Percentiles rank a stretch among this genome's conserved stretches.
Conservation (phyloP, 805 yeast genomes). For the Naumovozyma castellii region DNA sequence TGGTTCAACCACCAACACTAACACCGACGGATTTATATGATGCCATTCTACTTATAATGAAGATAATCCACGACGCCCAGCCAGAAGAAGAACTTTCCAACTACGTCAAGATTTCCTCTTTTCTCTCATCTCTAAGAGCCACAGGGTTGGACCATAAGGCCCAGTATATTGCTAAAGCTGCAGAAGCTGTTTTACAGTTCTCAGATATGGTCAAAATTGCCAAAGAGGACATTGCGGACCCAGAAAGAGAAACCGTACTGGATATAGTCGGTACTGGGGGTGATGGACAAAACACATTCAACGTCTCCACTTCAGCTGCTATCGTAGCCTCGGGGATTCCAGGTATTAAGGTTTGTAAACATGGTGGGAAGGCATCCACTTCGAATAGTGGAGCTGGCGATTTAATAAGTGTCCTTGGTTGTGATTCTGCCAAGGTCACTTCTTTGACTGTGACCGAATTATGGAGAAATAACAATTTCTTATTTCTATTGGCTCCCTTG, state of each 20-base stretch:
- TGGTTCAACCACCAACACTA: slow-evolving; percentile 51
- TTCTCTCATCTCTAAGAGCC: slow-evolving; percentile 66
- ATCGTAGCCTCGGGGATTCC: slow-evolving; percentile 85
- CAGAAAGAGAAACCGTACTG: slow-evolving; percentile 6
- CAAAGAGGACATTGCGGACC: slow-evolving; percentile 31
- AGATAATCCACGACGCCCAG: slow-evolving; percentile 37
- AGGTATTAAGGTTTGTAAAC: slow-evolving; percentile 71
- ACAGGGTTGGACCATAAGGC: slow-evolving; percentile 74
- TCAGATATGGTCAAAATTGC: slow-evolving; percentile 45
- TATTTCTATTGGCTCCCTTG: slow-evolving; percentile 85
- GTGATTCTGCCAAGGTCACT: slow-evolving; percentile 65
- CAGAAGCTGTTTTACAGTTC: slow-evolving; percentile 56
- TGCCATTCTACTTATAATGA: slow-evolving; percentile 54
- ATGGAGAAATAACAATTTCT: slow-evolving; percentile 37
- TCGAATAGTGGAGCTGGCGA: slow-evolving; percentile 93
- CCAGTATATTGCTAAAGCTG: slow-evolving; percentile 79
- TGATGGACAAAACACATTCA: slow-evolving; percentile 94
- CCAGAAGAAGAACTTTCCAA: slow-evolving; percentile 4
- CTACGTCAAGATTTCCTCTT: slow-evolving; percentile 62
- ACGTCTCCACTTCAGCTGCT: slow-evolving; percentile 91
- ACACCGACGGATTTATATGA: slow-evolving; percentile 53
- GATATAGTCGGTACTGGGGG: slow-evolving; percentile 99
- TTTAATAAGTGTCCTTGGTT: slow-evolving; percentile 68
- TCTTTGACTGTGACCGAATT: slow-evolving; percentile 49
- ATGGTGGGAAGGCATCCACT: slow-evolving; percentile 96